Evolutionary conservation across 352 stramenopile species (phyloP).

Genomic region (Elongisporangium undulatum): DNA sequence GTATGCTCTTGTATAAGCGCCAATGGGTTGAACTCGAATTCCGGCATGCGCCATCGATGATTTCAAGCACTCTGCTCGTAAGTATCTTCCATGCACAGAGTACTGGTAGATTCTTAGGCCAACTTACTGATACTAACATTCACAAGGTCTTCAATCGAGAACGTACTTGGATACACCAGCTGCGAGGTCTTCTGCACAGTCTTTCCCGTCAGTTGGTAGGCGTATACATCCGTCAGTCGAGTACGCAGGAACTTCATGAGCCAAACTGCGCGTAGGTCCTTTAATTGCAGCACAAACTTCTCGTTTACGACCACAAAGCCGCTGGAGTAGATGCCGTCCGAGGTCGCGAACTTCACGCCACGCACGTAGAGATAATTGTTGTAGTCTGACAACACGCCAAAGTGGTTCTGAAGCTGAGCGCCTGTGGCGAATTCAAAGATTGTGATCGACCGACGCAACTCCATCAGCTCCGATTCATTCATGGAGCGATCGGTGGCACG

Average conservation of each 20-base stretch:
- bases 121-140: constrained; percentile 37
- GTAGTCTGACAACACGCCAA: constrained; percentile 38
- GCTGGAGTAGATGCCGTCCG: constrained; percentile 40
- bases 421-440: constrained; percentile 33
- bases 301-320: constrained; percentile 38
- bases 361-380: constrained; percentile 40
- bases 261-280: constrained; percentile 24
- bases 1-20: too few relatives aligned
- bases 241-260: constrained; percentile 30
- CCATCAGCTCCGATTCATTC: constrained; percentile 13
- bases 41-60: too few relatives aligned
- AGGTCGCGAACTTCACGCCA: constrained; percentile 35
- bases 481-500: neutral
- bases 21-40: too few relatives aligned
- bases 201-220: constrained; percentile 34
- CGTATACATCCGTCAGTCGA: constrained; percentile 30
- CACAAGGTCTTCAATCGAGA: constrained; percentile 26
- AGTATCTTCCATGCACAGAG: too few relatives aligned
- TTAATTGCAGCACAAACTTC: constrained; percentile 32
- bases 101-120: too few relatives aligned
- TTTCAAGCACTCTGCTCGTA: too few relatives aligned
- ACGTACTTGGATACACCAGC: constrained; percentile 31
- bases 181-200: constrained; percentile 31
- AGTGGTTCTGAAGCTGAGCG: constrained; percentile 21
- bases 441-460: constrained; percentile 23